Percentiles rank a stretch among this genome's conserved stretches.
Evolutionary conservation across 768 basidiomycete species (phyloP).

Genomic region (Arthromyces matolae): DNA sequence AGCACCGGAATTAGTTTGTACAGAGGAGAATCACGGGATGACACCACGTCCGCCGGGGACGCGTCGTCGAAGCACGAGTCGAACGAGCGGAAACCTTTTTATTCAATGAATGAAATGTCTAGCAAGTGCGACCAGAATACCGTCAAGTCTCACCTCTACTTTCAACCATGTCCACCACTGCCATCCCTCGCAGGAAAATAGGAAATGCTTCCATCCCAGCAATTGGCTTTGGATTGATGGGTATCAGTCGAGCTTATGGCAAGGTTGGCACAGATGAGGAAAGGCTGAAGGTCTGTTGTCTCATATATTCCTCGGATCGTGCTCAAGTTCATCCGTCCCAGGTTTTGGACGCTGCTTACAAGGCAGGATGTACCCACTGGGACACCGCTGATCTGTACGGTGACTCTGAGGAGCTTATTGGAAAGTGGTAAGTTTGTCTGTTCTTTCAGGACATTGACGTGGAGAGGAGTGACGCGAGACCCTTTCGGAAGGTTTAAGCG

Average conservation of each 20-base stretch:
- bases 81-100: too few species aligned
- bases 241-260: conserved; percentile 42
- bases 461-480: conserved; percentile 26
- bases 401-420: conserved; percentile 40
- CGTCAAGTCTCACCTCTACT: too few species aligned
- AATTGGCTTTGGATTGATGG: conserved; percentile 55
- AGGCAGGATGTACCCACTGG: conserved; percentile 42
- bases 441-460: background rate
- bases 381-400: conserved; percentile 43
- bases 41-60: too few species aligned
- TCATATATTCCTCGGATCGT: background rate
- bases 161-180: conserved; percentile 23
- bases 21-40: too few species aligned
- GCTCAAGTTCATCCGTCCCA: conserved; percentile 11
- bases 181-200: conserved; percentile 24
- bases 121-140: too few species aligned
- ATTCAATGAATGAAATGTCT: too few species aligned
- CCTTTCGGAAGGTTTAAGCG: conserved; percentile 39
- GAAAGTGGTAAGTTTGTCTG: conserved; percentile 15
- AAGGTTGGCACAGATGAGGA: conserved; percentile 41
- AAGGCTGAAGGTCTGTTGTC: conserved; percentile 27
- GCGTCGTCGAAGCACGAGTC: too few species aligned
- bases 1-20: too few species aligned
- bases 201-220: conserved; percentile 34
- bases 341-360: conserved; percentile 41